These are phyloP conservation scores for Chaetomiaceae sp. DNA, from an alignment of 2,329 filamentous ascomycete species.

Conservation along the genomic window DNA sequence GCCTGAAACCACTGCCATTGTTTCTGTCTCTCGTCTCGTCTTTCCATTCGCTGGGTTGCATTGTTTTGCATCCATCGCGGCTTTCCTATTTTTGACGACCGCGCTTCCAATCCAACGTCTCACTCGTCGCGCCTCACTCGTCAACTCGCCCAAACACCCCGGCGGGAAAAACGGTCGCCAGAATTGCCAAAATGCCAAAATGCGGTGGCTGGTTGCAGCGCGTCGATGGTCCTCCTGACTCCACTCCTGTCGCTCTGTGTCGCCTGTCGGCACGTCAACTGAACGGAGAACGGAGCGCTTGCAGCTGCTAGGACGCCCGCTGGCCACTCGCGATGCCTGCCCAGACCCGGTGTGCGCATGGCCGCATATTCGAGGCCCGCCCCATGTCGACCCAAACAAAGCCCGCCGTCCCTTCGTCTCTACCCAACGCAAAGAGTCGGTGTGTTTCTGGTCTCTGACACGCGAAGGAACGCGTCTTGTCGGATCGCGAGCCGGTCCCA, in stretches of 20 bases:
- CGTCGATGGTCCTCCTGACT: constrained; percentile 16
- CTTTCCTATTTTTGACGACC: constrained; percentile 8
- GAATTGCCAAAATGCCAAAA: constrained; percentile 20
- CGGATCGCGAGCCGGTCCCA: constrained; percentile 18
- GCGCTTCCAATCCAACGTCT: not conserved
- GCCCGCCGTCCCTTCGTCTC: constrained; percentile 20
- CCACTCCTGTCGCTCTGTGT: constrained; percentile 13
- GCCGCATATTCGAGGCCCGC: constrained; percentile 31
- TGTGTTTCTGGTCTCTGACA: constrained; percentile 27
- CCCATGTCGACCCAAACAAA: constrained; percentile 26
- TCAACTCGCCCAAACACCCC: too few relatives aligned
- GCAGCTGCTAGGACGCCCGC: constrained; percentile 19
- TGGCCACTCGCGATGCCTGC: constrained; percentile 25
- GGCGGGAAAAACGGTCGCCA: constrained; percentile 3
- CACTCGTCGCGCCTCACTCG: too few relatives aligned
- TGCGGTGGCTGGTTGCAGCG: constrained; percentile 28
- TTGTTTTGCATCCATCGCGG: constrained; percentile 15
- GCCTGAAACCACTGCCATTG: constrained; percentile 9
- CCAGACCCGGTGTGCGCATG: constrained; percentile 25
- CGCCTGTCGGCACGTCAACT: constrained; percentile 11
- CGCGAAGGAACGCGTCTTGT: constrained; percentile 26
- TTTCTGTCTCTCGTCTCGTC: not conserved
- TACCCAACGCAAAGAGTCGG: constrained; percentile 27
- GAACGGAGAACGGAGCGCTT: constrained; percentile 19
- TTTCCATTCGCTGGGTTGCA: not conserved